Base-by-base conservation (phyloP, 495 filamentous ascomycete genomes). In the Cercophora sp. region DNA sequence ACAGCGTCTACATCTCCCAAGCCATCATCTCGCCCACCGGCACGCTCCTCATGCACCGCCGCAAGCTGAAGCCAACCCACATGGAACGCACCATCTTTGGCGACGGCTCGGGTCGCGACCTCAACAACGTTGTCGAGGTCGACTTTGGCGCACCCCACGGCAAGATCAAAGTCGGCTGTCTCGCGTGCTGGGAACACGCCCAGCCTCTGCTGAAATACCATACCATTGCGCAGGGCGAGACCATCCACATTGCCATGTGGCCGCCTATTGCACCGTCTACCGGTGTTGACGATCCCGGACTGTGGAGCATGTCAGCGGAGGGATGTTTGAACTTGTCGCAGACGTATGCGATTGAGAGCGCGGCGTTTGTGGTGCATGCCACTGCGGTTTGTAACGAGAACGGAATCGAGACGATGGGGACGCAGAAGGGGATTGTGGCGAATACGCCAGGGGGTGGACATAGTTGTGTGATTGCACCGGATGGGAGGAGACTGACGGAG, bases 81-180 rank as follows among this genome's bases (percentile, higher is more conserved):
- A 77, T 84, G 72, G 82, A 86, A 60, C 73, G 81, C 5, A 81
- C 80, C 0, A 65, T 85, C 26, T 85, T 79, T 43, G 81, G 82
- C 0, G 81, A 86, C 56, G 72, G 69, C 0, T 67, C 62, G 0
- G 78, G 73, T 0, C 26, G 37, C 4, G 66, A 73, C 19, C 64
- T 69, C 5, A 59, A 61, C 10, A 69, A 63, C 47, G 81, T 84
- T 1, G 73, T 57, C 0, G 68, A 79, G 20, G 59, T 71, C 2
- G 57, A 73, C 5, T 63, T 64, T 27, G 56, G 74, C 8, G 70
- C 63, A 9, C 41, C 47, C 6, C 22, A 60, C 8, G 65, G 65
- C 24, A 66, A 60, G 45, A 51, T 68, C 45, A 70, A 72, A 31
- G 69, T 82, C 15, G 79, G 79, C 1, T 61, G 60, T 0, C 56